These are phyloP conservation scores for Scheffersomyces titani DNA, from an alignment of 1,139 yeast species.

Conservation along the genomic window DNA sequence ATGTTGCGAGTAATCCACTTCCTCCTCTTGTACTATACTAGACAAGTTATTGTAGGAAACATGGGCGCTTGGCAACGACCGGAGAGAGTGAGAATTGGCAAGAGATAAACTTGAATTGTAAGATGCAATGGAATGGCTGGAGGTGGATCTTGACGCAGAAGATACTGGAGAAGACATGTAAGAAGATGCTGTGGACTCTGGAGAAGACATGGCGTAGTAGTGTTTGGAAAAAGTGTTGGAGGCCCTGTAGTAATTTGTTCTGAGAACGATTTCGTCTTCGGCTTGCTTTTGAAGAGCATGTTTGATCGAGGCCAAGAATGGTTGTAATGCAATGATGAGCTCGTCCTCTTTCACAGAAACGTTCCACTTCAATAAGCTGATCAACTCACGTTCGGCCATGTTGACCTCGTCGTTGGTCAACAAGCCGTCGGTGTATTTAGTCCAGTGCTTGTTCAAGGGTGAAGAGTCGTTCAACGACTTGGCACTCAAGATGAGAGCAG, in stretches of 20 bases:
- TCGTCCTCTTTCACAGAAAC: slow-evolving; percentile 69
- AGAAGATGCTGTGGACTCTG: slow-evolving; percentile 8
- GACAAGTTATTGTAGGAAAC: slow-evolving; percentile 14
- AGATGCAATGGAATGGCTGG: slow-evolving; percentile 16
- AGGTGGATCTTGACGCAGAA: slow-evolving; percentile 12
- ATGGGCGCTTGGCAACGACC: slow-evolving; percentile 6
- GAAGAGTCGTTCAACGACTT: slow-evolving; percentile 90
- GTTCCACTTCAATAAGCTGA: slow-evolving; percentile 83
- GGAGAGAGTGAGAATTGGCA: slow-evolving; percentile 18
- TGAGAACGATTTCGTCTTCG: slow-evolving; percentile 34
- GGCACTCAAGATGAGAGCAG: slow-evolving; percentile 85
- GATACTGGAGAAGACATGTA: slow-evolving; percentile 1
- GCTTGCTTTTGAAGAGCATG: slow-evolving; percentile 22
- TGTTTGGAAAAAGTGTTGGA: slow-evolving; percentile 25
- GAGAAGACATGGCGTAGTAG: slow-evolving; percentile 12
- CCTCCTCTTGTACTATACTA: slow-evolving; percentile 12
- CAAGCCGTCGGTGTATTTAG: slow-evolving; percentile 83
- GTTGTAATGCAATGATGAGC: slow-evolving; percentile 65
- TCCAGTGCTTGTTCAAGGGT: slow-evolving; percentile 96
- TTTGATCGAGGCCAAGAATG: slow-evolving; percentile 76
- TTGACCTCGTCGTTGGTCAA: slow-evolving; percentile 78
- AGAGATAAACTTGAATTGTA: slow-evolving; percentile 19
- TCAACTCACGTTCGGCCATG: slow-evolving; percentile 86
- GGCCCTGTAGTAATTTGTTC: slow-evolving; percentile 40
- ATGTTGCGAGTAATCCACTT: slow-evolving; percentile 8